phyloP scores from a whole-genome alignment of 305 asterid species.

The Plantago rigida region DNA sequence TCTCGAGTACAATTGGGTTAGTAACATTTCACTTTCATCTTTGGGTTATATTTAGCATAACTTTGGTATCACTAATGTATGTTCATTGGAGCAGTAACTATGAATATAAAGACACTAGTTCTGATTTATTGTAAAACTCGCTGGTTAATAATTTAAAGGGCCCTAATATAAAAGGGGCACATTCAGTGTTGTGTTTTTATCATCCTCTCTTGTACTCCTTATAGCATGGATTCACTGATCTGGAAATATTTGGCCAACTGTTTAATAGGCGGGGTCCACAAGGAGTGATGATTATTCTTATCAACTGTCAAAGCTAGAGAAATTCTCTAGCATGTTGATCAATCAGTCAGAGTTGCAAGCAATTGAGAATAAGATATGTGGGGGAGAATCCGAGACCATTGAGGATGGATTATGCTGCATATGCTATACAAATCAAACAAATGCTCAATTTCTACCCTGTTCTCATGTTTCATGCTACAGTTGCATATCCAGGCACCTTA shows the following conservation, averaged over 20 bases:
- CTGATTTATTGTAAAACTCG: neutral
- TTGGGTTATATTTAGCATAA: conserved; percentile 5
- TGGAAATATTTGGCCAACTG: neutral
- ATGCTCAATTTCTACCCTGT: conserved; percentile 63
- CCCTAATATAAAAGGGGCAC: too few relatives aligned
- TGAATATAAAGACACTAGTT: neutral
- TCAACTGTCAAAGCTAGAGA: conserved; percentile 54
- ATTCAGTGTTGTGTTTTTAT: neutral
- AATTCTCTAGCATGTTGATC: conserved; percentile 54
- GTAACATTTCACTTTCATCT: conserved; percentile 20
- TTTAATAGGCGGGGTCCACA: conserved; percentile 45
- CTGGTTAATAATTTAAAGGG: neutral
- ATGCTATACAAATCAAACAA: conserved; percentile 58
- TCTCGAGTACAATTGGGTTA: conserved; percentile 74
- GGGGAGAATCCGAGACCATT: conserved; percentile 33
- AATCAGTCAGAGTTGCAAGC: conserved; percentile 44
- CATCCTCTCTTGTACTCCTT: neutral
- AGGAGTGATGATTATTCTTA: conserved; percentile 50
- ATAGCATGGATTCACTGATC: neutral
- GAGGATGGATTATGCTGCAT: conserved; percentile 75
- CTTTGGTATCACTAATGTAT: neutral
- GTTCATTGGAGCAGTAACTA: neutral
- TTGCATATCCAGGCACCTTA: conserved; percentile 88
- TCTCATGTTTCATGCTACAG: conserved; percentile 71
- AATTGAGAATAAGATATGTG: conserved; percentile 30